Evolutionary conservation across 805 yeast genomes (phyloP), one percentile per base, ranked within the genome.

Genomic region (Yamadazyma olivae): DNA sequence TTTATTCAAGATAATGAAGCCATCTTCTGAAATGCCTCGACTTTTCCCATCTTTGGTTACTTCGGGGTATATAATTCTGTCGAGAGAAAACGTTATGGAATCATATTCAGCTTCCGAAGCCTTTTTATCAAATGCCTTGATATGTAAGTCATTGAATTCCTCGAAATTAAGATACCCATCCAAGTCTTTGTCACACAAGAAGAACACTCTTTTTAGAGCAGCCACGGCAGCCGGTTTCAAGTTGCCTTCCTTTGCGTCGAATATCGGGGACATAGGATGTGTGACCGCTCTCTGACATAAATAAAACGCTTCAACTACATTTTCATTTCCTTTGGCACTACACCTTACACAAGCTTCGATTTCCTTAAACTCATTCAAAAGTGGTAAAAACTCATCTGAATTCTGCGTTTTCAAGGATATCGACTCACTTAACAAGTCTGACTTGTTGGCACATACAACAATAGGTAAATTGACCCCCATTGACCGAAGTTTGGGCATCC

Each of bases 381-480:
- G 67, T 0, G 96, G 95, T 4, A 87, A 71, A 61, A 90, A 82
- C 50, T 93, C 97, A 32, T 89, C 96, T 24, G 77, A 72, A 41
- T 65, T 63, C 42, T 55, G 64, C 22, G 54, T 48, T 39, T 57
- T 57, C 27, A 79, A 70, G 1, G 66, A 54, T 6, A 67, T 59
- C 23, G 74, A 75, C 0, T 75, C 62, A 0, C 67, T 57, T 1
- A 53, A 33, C 40, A 38, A 52, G 39, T 85, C 95, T 14, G 81
- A 71, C 50, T 87, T 89, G 58, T 89, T 93, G 36, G 90, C 89
- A 59, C 95, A 83, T 2, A 93, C 64, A 1, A 93, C 87, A n/a
- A 93, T 81, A 0, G 99, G 99, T 10, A 91, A 59, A 53, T 93
- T 93, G 39, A 91, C 88, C 3, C 99, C 99, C 74, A 88, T 70